These are phyloP conservation scores for Lodderomyces jiufengensis DNA, from an alignment of 1,139 yeast species.

Conservation along the genomic window DNA sequence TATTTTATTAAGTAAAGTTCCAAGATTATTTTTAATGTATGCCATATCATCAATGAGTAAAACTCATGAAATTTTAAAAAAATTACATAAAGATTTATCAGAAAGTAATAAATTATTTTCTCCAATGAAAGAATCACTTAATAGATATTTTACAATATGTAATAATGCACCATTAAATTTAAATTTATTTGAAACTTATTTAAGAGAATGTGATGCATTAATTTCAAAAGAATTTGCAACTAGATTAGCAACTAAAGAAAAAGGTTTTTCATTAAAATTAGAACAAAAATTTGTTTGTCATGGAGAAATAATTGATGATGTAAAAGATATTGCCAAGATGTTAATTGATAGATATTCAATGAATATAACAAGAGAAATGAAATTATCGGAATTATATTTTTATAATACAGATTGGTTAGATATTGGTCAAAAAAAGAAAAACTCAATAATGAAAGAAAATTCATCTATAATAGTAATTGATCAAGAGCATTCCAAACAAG, in stretches of 20 bases:
- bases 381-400: slow-evolving; percentile 53
- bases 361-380: slow-evolving; percentile 35
- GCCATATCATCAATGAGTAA: slow-evolving; percentile 68
- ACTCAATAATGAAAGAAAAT: slow-evolving; percentile 4
- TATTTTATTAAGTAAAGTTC: slow-evolving; percentile 60
- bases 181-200: slow-evolving; percentile 57
- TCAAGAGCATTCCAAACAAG: slow-evolving; percentile 9
- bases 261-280: slow-evolving; percentile 36
- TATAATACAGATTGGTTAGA: slow-evolving; percentile 72
- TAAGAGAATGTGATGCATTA: slow-evolving; percentile 46
- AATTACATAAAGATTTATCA: slow-evolving; percentile 40
- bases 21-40: slow-evolving; percentile 65
- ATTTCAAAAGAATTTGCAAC: slow-evolving; percentile 29
- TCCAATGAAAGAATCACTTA: slow-evolving; percentile 54
- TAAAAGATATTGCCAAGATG: slow-evolving; percentile 28
- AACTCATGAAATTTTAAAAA: slow-evolving; percentile 56
- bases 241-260: slow-evolving; percentile 24
- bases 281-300: slow-evolving; percentile 69
- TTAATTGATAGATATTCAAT: slow-evolving; percentile 33
- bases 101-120: slow-evolving; percentile 42
- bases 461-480: slow-evolving; percentile 1
- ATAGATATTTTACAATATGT: slow-evolving; percentile 51
- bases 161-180: slow-evolving; percentile 56
- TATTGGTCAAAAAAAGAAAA: slow-evolving; percentile 28
- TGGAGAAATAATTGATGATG: slow-evolving; percentile 52